Evolutionary conservation across 2,329 filamentous ascomycete genomes (phyloP).

Genomic region (Ophioceras dolichostomum): DNA sequence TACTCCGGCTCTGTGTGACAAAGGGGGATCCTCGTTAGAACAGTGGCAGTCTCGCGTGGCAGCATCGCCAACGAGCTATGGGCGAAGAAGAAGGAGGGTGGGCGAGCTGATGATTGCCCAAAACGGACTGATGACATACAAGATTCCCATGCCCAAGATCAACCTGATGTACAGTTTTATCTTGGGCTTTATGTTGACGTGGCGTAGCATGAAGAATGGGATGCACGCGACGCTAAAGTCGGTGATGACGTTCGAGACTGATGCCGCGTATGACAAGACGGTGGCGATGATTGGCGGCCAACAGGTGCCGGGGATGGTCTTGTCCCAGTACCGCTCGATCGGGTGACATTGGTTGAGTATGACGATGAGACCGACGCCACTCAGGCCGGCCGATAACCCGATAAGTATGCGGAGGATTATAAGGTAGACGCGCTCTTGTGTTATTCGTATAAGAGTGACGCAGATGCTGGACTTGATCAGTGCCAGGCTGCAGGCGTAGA

Average conservation of each 20-base stretch:
- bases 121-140: too few relatives aligned
- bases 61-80: too few relatives aligned
- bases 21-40: too few relatives aligned
- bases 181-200: conserved; percentile 12
- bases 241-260: conserved; percentile 15
- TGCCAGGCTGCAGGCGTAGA: conserved; percentile 1
- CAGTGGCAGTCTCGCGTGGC: too few relatives aligned
- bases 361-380: conserved; percentile 10
- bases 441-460: conserved; percentile 15
- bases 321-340: conserved; percentile 12
- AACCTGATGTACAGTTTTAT: conserved; percentile 3
- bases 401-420: conserved; percentile 6
- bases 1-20: conserved; percentile 1
- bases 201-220: conserved; percentile 13
- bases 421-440: conserved; percentile 5
- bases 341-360: conserved; percentile 13
- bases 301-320: conserved; percentile 8
- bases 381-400: conserved; percentile 6
- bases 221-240: conserved; percentile 14
- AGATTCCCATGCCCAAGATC: neutral
- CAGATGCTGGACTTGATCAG: conserved; percentile 15
- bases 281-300: conserved; percentile 10
- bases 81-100: too few relatives aligned
- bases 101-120: too few relatives aligned
- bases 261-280: conserved; percentile 16